Evolutionary conservation across 83 land plant species (phyloP).

Genomic region (Picea engelmannii): DNA sequence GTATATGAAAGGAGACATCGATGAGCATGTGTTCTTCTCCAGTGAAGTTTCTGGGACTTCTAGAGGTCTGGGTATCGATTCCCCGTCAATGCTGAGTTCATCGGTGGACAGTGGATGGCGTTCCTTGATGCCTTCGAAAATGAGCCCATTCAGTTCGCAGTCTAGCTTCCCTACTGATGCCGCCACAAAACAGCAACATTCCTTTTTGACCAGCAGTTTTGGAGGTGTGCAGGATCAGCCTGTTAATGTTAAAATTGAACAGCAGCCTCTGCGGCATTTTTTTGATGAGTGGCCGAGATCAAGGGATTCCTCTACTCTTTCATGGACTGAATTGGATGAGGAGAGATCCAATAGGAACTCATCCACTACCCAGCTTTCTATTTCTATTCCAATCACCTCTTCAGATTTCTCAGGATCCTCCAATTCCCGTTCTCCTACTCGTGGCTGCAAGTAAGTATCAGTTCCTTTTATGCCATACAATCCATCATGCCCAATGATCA

Average conservation of each 20-base stretch:
- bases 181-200: constrained; percentile 31
- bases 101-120: constrained; percentile 28
- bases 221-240: constrained; percentile 6
- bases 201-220: constrained; percentile 28
- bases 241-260: constrained; percentile 20
- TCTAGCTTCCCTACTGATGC: constrained; percentile 16
- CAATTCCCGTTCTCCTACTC: constrained; percentile 39
- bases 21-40: constrained; percentile 15
- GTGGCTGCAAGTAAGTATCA: constrained; percentile 19
- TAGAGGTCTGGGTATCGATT: constrained; percentile 33
- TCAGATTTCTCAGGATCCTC: constrained; percentile 51
- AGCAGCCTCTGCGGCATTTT: constrained; percentile 58
- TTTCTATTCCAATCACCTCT: constrained; percentile 60
- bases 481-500: background rate
- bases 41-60: constrained; percentile 10
- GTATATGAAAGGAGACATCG: constrained; percentile 23
- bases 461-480: background rate
- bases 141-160: constrained; percentile 10
- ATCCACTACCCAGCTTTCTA: constrained; percentile 71
- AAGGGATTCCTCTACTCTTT: constrained; percentile 29
- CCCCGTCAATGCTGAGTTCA: constrained; percentile 29
- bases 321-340: constrained; percentile 58
- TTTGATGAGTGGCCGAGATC: constrained; percentile 71
- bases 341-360: constrained; percentile 45
- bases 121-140: constrained; percentile 29